Evolutionary conservation across 2,329 filamentous ascomycete species (phyloP).

Genomic region (Stemphylium beticola): DNA sequence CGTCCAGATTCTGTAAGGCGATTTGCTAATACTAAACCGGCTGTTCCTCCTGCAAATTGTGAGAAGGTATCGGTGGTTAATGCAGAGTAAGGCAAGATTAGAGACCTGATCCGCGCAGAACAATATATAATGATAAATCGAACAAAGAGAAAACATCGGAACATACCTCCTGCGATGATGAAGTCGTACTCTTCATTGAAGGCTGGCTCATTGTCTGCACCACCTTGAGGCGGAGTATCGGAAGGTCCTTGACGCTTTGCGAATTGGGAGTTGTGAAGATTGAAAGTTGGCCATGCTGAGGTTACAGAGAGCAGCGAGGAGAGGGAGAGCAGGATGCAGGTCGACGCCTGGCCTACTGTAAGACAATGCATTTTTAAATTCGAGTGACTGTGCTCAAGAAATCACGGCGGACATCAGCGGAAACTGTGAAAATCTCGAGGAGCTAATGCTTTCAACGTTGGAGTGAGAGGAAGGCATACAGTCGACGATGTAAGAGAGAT

Average conservation of each 20-base stretch:
- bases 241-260: constrained; percentile 17
- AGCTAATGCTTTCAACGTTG: no score
- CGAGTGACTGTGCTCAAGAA: background rate
- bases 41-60: constrained; percentile 23
- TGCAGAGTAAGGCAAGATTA: no score
- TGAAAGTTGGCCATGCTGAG: constrained; percentile 22
- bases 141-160: background rate
- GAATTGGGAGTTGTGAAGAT: constrained; percentile 19
- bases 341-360: constrained; percentile 6
- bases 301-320: constrained; percentile 11
- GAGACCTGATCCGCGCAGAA: no score
- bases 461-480: background rate
- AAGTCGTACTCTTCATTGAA: constrained; percentile 31
- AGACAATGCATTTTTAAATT: constrained; percentile 6
- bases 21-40: constrained; percentile 34
- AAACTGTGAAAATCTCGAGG: no score
- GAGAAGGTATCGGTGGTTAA: no score
- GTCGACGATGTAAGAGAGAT: background rate
- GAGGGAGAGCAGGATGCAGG: constrained; percentile 11
- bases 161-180: constrained; percentile 26
- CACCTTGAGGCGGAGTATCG: constrained; percentile 11
- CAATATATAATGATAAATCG: no score
- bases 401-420: background rate
- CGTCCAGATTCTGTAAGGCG: constrained; percentile 31
- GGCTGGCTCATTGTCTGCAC: constrained; percentile 5